Evolutionary conservation across 2,329 filamentous ascomycete genomes (phyloP).

Genomic region (Coniochaeta hoffmannii): DNA sequence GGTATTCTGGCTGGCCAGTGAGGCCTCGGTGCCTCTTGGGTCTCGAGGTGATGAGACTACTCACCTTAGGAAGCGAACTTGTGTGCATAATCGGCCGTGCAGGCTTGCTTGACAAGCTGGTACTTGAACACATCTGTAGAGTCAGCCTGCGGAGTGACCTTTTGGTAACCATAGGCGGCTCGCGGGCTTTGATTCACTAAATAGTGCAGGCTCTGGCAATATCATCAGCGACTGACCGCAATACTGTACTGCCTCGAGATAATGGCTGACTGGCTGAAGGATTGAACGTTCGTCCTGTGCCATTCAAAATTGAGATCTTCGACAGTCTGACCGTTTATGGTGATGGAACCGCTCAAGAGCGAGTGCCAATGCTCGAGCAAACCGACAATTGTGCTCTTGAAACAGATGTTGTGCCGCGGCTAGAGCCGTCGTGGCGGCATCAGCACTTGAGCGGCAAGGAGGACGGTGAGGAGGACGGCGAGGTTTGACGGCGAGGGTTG

Average conservation of each 20-base stretch:
- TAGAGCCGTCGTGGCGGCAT: conserved; percentile 38
- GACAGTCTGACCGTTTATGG: conserved; percentile 19
- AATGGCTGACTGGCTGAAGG: conserved; percentile 19
- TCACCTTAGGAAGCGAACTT: conserved; percentile 44
- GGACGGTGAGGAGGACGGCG: conserved; percentile 39
- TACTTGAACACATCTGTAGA: conserved; percentile 32
- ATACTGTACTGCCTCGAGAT: background rate
- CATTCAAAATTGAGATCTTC: conserved; percentile 19
- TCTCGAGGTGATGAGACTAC: background rate
- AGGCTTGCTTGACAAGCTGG: conserved; percentile 43
- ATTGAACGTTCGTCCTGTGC: conserved; percentile 22
- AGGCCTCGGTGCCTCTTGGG: too few relatives aligned
- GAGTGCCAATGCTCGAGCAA: conserved; percentile 50
- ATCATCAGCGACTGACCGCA: background rate
- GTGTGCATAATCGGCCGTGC: conserved; percentile 48
- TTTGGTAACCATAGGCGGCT: conserved; percentile 42
- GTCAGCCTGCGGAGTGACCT: conserved; percentile 22
- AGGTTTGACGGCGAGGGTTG: too few relatives aligned
- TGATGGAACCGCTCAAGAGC: conserved; percentile 15
- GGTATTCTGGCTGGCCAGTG: too few relatives aligned
- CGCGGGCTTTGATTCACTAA: conserved; percentile 35
- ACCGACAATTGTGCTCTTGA: conserved; percentile 30
- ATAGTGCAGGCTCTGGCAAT: conserved; percentile 25
- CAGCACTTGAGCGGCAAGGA: conserved; percentile 36
- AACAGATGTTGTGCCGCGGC: conserved; percentile 40